Percentiles rank a stretch among this genome's conserved stretches.
phyloP scores from a whole-genome alignment of 805 yeast species.

The Pichia heedii region DNA sequence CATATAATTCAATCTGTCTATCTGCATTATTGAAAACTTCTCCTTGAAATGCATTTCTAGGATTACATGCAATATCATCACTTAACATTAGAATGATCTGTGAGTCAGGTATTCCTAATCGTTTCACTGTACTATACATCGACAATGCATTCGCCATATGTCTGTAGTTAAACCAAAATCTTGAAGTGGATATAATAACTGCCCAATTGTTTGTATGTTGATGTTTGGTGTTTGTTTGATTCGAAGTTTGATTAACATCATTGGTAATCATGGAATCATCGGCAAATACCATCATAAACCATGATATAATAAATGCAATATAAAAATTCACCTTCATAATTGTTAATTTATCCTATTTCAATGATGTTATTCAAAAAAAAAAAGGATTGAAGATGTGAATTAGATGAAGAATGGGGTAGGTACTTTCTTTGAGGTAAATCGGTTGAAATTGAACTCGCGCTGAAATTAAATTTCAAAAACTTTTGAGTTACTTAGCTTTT shows the following conservation, averaged over 20 bases:
- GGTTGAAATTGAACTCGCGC: too few relatives aligned
- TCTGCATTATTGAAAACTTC: conserved; percentile 91
- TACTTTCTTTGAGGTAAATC: too few relatives aligned
- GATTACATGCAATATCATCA: conserved; percentile 95
- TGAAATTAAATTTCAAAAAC: too few relatives aligned
- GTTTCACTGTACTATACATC: conserved; percentile 89
- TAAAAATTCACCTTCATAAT: too few relatives aligned
- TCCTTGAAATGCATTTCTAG: conserved; percentile 93
- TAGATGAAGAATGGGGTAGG: too few relatives aligned
- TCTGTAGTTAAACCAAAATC: conserved; percentile 97
- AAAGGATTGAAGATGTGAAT: too few relatives aligned
- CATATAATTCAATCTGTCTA: conserved; percentile 85
- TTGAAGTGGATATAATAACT: conserved; percentile 86
- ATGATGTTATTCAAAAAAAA: too few relatives aligned
- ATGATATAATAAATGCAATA: too few relatives aligned
- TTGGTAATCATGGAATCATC: not conserved
- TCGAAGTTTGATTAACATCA: not conserved
- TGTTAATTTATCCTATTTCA: too few relatives aligned
- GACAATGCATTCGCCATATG: conserved; percentile 96
- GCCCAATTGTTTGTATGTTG: conserved; percentile 66
- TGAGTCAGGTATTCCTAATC: conserved; percentile 95
- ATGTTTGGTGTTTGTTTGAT: conserved; percentile 1
- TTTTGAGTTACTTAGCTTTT: too few relatives aligned
- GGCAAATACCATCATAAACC: conserved; percentile 1
- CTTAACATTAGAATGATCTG: conserved; percentile 93